Evolutionary conservation across 2,329 filamentous ascomycete species (phyloP), one percentile per base, ranked within the genome.

Genomic region (Neopestalotiopsis sp.): DNA sequence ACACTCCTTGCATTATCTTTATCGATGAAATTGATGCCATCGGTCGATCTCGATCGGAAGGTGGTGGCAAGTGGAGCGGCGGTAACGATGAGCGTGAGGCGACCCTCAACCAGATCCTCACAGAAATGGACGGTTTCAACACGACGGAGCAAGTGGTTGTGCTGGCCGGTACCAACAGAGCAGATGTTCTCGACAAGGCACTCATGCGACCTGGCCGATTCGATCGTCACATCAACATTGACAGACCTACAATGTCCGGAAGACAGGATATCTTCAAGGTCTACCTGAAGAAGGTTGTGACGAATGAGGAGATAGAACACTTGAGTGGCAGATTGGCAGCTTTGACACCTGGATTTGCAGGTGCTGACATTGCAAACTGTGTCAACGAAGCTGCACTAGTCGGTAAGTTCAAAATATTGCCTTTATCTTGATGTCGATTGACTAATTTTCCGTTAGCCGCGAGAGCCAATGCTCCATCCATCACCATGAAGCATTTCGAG

Each of bases 11-110:
- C 83, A 99, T 99, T 81, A 97, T 99, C 81, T 99, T 99, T 85
- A 98, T 99, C 74, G 96, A 99, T 79, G 96, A 99, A 82, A 99
- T 99, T 75, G 96, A 99, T 80, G 96, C 96, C 69, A 98, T 99
- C 76, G 96, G 96, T 75, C 94, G 95, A 79, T 93, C 95, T 67
- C 90, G 96, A 83, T 87, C 91, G 28, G 97, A 97, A 78, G 89
- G 91, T 45, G 92, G 91, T 45, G 92, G 91, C 61, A 83, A 84
- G 13, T 94, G 94, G 69, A 92, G 92, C 53, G 95, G 95, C 72
- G 96, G 96, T 71, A 98, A 98, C 77, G 96, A 99, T 78, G 96
- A 99, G 84, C 92, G 96, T 71, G 96, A 99, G 83, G 94, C 93
- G 62, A 99, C 96, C 0, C 90, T 99, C 34, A 99, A 99, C 82